Conservation (phyloP, 768 basidiomycete species). For the Lyophyllum semitale region DNA sequence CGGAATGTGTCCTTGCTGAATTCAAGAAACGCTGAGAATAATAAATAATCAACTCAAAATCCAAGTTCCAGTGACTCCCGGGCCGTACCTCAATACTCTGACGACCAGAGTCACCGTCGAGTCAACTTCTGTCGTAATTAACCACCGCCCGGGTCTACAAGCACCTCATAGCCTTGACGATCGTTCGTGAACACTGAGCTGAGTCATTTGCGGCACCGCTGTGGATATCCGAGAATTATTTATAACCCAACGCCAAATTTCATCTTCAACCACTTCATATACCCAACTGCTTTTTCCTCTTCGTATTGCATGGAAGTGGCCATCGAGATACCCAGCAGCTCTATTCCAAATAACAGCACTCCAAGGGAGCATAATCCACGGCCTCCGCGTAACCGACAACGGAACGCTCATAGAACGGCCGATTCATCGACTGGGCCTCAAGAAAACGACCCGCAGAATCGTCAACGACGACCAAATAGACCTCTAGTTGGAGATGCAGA, state of each 20-base stretch:
- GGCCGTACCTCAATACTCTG: too few species aligned
- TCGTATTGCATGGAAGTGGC: conserved; percentile 11
- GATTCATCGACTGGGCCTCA: conserved; percentile 5
- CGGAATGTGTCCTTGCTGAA: too few species aligned
- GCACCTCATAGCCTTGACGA: too few species aligned
- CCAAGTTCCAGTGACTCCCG: too few species aligned
- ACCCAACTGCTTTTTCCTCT: neutral
- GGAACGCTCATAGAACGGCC: conserved; percentile 5
- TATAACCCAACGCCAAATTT: too few species aligned
- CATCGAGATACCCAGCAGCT: conserved; percentile 10
- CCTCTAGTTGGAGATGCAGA: conserved; percentile 2
- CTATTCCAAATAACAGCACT: conserved; percentile 3
- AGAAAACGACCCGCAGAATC: conserved; percentile 2
- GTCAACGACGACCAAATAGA: conserved; percentile 1
- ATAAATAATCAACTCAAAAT: too few species aligned
- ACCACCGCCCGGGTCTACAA: too few species aligned
- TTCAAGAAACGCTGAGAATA: too few species aligned
- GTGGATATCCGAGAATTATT: too few species aligned
- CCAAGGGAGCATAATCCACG: conserved; percentile 1
- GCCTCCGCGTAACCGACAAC: conserved; percentile 6
- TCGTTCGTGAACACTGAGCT: too few species aligned
- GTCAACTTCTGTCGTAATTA: neutral
- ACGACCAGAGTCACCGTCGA: neutral
- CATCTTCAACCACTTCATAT: neutral
- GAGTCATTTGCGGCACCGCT: neutral